Conservation (phyloP, 2,329 filamentous ascomycete species). For the Sclerotinia spermophila region DNA sequence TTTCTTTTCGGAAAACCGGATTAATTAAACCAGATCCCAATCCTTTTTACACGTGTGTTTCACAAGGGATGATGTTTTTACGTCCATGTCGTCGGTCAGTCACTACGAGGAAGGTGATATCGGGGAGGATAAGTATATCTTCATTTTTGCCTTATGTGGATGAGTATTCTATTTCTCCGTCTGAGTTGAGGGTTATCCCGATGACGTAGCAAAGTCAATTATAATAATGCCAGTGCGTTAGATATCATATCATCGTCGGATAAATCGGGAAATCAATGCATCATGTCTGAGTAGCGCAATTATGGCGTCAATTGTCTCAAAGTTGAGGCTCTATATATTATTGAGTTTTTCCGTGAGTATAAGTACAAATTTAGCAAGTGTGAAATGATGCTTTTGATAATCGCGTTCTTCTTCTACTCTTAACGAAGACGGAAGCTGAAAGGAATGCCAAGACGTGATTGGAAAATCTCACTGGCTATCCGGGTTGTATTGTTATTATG, state of each 20-base stretch:
- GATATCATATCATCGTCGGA: background rate
- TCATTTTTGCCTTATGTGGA: background rate
- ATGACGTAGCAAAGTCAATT: background rate
- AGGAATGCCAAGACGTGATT: background rate
- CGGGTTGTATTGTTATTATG: too few species aligned
- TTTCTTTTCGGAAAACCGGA: background rate
- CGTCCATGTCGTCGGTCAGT: background rate
- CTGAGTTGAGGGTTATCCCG: too few species aligned
- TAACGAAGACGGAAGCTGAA: background rate
- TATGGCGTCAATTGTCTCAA: background rate
- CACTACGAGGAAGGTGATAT: background rate
- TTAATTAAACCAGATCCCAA: background rate
- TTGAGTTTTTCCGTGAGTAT: background rate
- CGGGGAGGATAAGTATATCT: background rate
- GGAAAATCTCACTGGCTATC: background rate
- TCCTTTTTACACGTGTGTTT: background rate
- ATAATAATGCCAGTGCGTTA: background rate
- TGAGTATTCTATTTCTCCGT: background rate
- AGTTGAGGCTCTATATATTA: background rate
- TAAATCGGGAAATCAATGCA: background rate
- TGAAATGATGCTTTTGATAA: background rate
- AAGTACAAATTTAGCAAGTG: accelerated
- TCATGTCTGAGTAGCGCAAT: background rate
- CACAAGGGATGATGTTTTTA: background rate
- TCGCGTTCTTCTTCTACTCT: background rate